phyloP scores from a whole-genome alignment of 306 rosid genomes.

The Acacia confusa region DNA sequence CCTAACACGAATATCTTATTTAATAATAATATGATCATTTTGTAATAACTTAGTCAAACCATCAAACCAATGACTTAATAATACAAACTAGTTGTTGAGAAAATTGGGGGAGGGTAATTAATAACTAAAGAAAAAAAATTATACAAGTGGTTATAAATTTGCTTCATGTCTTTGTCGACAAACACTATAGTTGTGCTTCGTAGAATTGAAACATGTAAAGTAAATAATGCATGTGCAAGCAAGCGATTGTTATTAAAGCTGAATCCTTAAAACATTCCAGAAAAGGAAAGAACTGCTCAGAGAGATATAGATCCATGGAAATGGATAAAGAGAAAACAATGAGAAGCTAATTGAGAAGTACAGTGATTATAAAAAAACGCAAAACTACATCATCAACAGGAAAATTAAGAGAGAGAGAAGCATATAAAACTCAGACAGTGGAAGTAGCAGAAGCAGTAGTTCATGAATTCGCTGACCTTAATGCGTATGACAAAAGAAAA shows the following conservation, averaged over 20 bases:
- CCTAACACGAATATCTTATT: not conserved
- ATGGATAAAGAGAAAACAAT: conserved; percentile 16
- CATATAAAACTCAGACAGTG: conserved; percentile 14
- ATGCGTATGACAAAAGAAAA: conserved; percentile 5
- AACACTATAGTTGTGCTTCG: not conserved
- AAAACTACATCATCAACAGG: conserved; percentile 26
- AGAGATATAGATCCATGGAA: conserved; percentile 16
- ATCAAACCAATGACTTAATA: conserved; percentile 6
- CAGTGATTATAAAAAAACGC: conserved; percentile 7
- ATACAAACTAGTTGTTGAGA: not conserved
- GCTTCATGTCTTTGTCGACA: conserved; percentile 27
- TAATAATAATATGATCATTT: not conserved
- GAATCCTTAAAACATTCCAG: conserved; percentile 39
- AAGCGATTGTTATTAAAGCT: not conserved
- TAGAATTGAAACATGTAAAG: conserved; percentile 31
- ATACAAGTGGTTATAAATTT: not conserved
- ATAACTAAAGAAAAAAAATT: not conserved
- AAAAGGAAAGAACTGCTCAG: conserved; percentile 4
- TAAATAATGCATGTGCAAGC: not conserved
- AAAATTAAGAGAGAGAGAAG: not conserved
- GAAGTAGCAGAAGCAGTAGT: conserved; percentile 5
- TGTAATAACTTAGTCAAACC: not conserved
- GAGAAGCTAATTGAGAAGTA: conserved; percentile 27
- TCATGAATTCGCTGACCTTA: conserved; percentile 61
- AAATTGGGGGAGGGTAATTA: conserved; percentile 22